These are phyloP conservation scores for Alternaria angustiovoidea DNA, from an alignment of 2,329 filamentous ascomycete species.

Conservation along the genomic window DNA sequence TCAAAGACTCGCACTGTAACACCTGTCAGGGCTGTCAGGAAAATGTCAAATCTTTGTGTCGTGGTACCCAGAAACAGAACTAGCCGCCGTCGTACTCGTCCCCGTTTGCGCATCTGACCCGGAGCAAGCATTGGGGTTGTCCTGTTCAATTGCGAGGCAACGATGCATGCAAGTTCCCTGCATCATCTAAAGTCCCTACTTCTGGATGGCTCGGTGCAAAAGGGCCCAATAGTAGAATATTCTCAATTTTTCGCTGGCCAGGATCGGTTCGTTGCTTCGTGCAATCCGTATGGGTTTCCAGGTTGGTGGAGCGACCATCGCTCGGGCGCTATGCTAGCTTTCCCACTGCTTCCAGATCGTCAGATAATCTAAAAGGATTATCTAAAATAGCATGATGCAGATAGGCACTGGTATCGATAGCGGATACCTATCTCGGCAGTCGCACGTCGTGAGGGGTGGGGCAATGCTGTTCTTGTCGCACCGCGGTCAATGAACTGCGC, in stretches of 20 bases:
- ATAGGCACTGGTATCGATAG: slow-evolving; percentile 3
- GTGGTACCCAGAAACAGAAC: slow-evolving; percentile 9
- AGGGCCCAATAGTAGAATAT: not conserved
- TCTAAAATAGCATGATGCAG: not conserved
- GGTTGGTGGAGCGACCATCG: slow-evolving; percentile 12
- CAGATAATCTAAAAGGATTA: not conserved
- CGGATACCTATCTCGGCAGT: slow-evolving; percentile 12
- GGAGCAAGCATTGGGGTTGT: slow-evolving; percentile 6
- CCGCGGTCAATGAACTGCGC: not conserved
- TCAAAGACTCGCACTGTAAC: slow-evolving; percentile 27
- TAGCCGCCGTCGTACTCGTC: slow-evolving; percentile 6
- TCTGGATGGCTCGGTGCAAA: not conserved
- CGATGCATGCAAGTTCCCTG: slow-evolving; percentile 13
- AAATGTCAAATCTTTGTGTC: slow-evolving; percentile 16
- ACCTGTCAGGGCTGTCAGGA: slow-evolving; percentile 38
- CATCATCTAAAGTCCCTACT: not conserved
- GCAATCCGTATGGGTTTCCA: slow-evolving; percentile 5
- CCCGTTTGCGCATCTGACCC: slow-evolving; percentile 23
- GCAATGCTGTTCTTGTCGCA: slow-evolving; percentile 7
- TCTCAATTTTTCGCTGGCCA: not conserved
- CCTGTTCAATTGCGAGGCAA: slow-evolving; percentile 9
- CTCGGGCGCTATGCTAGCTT: slow-evolving; percentile 17
- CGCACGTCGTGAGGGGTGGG: slow-evolving; percentile 8
- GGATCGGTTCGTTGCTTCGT: slow-evolving; percentile 3
- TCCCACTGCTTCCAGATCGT: not conserved